Conservation (phyloP, 129 eudicot genomes). For the Tagetes erecta region DNA sequence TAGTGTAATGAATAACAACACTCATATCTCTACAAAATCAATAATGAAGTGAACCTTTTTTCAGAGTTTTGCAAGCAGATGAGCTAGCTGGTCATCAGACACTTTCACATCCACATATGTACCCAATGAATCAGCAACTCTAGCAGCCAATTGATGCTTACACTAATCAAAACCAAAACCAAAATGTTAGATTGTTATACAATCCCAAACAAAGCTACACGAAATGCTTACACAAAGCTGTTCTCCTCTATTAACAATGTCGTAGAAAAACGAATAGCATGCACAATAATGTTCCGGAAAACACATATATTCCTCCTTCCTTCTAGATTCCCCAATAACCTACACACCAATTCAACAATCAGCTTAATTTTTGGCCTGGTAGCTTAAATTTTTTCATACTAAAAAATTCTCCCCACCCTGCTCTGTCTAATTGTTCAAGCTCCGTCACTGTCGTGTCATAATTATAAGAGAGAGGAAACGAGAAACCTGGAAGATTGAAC, state of each 20-base stretch:
- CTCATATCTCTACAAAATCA: too few relatives aligned
- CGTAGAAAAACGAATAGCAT: conserved; percentile 84
- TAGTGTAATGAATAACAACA: too few relatives aligned
- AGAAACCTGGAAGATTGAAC: conserved; percentile 70
- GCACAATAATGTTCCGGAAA: conserved; percentile 76
- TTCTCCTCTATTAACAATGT: conserved; percentile 77
- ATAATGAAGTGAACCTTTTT: neutral
- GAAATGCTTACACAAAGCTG: conserved; percentile 63
- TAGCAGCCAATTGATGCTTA: conserved; percentile 94
- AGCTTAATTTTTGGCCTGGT: neutral
- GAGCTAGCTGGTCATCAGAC: conserved; percentile 80
- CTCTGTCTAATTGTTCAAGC: too few relatives aligned
- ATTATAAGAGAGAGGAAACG: too few relatives aligned
- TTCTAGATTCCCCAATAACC: conserved; percentile 79
- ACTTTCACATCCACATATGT: conserved; percentile 66
- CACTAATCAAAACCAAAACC: conserved; percentile 42
- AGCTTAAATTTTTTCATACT: too few relatives aligned
- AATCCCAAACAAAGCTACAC: neutral
- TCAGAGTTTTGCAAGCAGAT: conserved; percentile 61
- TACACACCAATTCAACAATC: neutral
- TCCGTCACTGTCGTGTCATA: too few relatives aligned
- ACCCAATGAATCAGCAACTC: conserved; percentile 69
- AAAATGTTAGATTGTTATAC: neutral
- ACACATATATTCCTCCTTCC: conserved; percentile 87
- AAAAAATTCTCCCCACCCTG: too few relatives aligned